These are phyloP conservation scores for Citrus sp. DNA, from an alignment of 345 rosid species.

Conservation along the genomic window DNA sequence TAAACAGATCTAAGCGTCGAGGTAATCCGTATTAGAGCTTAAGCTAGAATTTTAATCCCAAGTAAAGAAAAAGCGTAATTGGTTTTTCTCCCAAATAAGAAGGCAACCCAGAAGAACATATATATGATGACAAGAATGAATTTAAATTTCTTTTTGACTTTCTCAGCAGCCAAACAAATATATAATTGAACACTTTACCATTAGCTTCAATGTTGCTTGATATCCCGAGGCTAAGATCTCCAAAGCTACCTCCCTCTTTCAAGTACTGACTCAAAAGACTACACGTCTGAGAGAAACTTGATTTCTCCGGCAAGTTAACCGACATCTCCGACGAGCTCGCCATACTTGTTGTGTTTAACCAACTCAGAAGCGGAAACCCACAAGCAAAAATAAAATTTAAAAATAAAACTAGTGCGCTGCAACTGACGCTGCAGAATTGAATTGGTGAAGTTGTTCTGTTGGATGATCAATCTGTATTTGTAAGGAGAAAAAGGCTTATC, in stretches of 20 bases:
- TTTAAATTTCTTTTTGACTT: not conserved
- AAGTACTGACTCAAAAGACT: conserved; percentile 69
- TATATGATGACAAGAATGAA: too few relatives aligned
- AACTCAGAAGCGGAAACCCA: not conserved
- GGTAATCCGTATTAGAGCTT: not conserved
- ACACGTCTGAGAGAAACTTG: conserved; percentile 65
- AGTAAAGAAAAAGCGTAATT: not conserved
- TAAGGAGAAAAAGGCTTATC: not conserved
- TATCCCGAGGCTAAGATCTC: conserved; percentile 70
- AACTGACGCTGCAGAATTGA: not conserved
- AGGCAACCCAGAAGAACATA: not conserved
- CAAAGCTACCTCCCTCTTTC: conserved; percentile 66
- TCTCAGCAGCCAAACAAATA: conserved; percentile 4
- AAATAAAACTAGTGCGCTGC: not conserved
- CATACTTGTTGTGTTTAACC: conserved; percentile 27
- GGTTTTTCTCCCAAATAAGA: not conserved
- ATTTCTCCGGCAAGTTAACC: conserved; percentile 32
- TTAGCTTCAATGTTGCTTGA: conserved; percentile 43
- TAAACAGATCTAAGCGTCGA: conserved; percentile 1
- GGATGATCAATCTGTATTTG: not conserved
- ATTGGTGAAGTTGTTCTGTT: too few relatives aligned
- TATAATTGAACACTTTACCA: conserved; percentile 27
- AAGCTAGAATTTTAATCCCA: not conserved
- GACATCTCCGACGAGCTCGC: conserved; percentile 50
- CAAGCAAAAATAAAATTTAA: not conserved